phyloP scores from a whole-genome alignment of 2,329 filamentous ascomycete genomes.

The Huntiella omanensis region DNA sequence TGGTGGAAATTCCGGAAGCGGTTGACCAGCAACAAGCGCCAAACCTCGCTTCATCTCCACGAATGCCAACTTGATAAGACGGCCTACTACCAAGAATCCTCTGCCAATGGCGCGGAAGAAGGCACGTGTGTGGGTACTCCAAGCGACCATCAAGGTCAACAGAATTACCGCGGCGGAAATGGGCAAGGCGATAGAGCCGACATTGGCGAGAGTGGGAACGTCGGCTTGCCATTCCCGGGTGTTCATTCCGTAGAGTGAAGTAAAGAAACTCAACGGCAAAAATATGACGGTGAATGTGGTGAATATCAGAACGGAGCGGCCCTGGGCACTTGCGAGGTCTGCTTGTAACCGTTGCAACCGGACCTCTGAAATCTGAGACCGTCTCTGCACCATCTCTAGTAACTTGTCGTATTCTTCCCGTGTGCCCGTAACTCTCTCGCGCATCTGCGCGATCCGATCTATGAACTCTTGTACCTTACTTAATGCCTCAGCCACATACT shows the following conservation, averaged over 20 bases:
- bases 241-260: constrained; percentile 46
- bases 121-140: constrained; percentile 27
- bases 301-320: constrained; percentile 46
- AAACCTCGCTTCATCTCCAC: not conserved
- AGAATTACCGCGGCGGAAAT: constrained; percentile 29
- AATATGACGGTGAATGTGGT: constrained; percentile 46
- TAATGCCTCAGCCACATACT: constrained; percentile 33
- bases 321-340: constrained; percentile 42
- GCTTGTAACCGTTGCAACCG: constrained; percentile 42
- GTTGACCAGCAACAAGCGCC: not conserved
- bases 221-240: constrained; percentile 38
- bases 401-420: constrained; percentile 46
- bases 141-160: constrained; percentile 33
- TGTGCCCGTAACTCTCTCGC: constrained; percentile 34
- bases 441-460: constrained; percentile 36
- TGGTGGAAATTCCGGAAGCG: too few relatives aligned
- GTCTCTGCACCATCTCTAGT: constrained; percentile 47
- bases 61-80: not conserved
- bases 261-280: constrained; percentile 45
- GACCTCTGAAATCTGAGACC: constrained; percentile 47
- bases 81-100: not conserved
- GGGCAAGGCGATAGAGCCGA: constrained; percentile 30
- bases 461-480: constrained; percentile 35
- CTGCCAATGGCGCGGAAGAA: constrained; percentile 15
- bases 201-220: constrained; percentile 24